Evolutionary conservation across 2,329 filamentous ascomycete species (phyloP), one percentile per base, ranked within the genome.

Genomic region (Pseudocercospora pini-densiflorae): DNA sequence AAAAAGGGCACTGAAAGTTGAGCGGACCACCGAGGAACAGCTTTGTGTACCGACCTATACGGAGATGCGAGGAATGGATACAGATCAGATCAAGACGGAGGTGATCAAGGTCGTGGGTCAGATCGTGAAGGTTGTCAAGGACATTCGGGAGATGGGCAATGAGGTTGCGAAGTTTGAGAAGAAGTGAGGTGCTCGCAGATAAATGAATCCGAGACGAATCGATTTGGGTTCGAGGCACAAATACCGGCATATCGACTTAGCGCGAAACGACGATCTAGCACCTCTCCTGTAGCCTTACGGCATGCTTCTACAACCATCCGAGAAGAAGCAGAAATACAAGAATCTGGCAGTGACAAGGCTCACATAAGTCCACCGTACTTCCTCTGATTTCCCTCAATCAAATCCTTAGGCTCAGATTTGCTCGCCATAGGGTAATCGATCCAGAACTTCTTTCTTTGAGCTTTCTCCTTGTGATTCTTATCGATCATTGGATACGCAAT

Each of bases 381-480:
- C 31, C 29, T 31, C 27, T 31, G 31, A 40, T 62, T 31, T n/a
- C 63, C 64, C 51, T 66, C 64, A 16, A 66, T 59, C 16, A 27
- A 19, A 19, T n/a, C 36, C 29, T 51, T 40, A 12, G 61, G 65
- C 10, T 40, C 43, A 19, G 59, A 24, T 33, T 67, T 64, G 16
- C 29, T 36, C 1, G 51, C 65, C 63, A 63, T 63, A 14, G 66
- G 64, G 49, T 66, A 68, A 19, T 62, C 36, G 10, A 68, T 54
- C 66, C 66, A 68, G 43, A 68, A 68, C 14, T 51, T 40, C 9
- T 66, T 47, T 19, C 62, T 60, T 43, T 67, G 53, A 10, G 59
- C 60, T 53, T 68, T 68, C 40, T 70, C 60, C 47, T 66, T 63
- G 27, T 68, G 63, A 40, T 66, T 61, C 33, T 63, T 63, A 21